Evolutionary conservation across 306 rosid genomes (phyloP), one percentile per base, ranked within the genome.

Genomic region (Acacia crassicarpa): DNA sequence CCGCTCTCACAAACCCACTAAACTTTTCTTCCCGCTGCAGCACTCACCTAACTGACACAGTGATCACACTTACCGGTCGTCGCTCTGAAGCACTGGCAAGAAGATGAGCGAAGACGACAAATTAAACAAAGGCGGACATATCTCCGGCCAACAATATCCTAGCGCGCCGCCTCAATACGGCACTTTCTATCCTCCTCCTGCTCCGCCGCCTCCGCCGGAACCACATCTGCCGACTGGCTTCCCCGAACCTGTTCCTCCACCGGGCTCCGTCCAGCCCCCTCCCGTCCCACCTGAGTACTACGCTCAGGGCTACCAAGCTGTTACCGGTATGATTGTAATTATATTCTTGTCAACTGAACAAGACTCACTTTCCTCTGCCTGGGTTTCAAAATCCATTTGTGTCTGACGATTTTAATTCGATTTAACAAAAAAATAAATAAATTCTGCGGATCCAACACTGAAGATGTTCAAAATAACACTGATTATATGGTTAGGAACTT

Each of bases 251-350:
- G 75, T 71, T 44, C 75, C 75, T 13, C 58, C 75, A 1, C 58
- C 75, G 40, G 75, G 58, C 6, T 12, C 40, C 23, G 38, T 4
- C 40, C 22, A 25, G 13, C 75, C 75, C n/a, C 75, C 75, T 13
- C 75, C 75, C 15, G 35, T 16, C 6, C 74, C 54, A 0, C 72
- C 72, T 45, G 59, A 22, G 25, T 46, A 72, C 27, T 48, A 48
- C 1, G 41, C 25, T 46, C 25, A 46, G 10, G 61, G 62, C 43
- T 72, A 72, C 76, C 76, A 72, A 72, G 43, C 76, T 33, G 76
- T 72, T 72, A 58, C 61, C 4, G 76, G 76, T 72, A 72, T 30
- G 54, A 30, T 4, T 68, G 15, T 58, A n/a, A 58, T 58, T 32
- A 32, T 32, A 32, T 32, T 22, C 15, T 58, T 22, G 63, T n/a